Evolutionary conservation across 257 asterid genomes (phyloP).

Genomic region (Fraxinus anomala): DNA sequence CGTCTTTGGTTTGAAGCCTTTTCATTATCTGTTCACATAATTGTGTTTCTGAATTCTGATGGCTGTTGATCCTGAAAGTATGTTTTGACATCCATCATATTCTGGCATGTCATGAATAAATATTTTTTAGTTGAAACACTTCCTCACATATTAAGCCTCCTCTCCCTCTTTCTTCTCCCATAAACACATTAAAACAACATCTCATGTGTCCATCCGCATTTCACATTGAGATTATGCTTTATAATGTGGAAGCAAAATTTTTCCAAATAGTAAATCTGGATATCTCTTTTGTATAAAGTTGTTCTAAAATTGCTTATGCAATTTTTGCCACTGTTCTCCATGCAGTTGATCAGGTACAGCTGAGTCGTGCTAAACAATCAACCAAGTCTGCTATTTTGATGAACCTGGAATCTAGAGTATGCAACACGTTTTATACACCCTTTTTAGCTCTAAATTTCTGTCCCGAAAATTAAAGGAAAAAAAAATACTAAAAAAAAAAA

Average conservation of each 20-base stretch:
- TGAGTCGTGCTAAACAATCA: conserved; percentile 82
- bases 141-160: not conserved
- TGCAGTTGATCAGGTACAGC: conserved; percentile 69
- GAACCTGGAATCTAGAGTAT: conserved; percentile 96
- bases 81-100: not conserved
- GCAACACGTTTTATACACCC: conserved; percentile 18
- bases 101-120: not conserved
- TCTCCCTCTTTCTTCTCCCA: not conserved
- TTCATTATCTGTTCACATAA: conserved; percentile 5
- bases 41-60: conserved; percentile 10
- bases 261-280: not conserved
- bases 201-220: not conserved
- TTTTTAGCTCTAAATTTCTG: conserved; percentile 2
- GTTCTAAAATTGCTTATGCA: conserved; percentile 9
- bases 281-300: conserved; percentile 10
- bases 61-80: not conserved
- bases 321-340: conserved; percentile 1
- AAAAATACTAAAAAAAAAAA: not conserved
- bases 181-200: not conserved
- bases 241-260: not conserved
- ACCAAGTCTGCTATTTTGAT: conserved; percentile 89
- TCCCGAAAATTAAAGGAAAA: not conserved
- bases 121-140: not conserved
- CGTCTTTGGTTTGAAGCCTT: conserved; percentile 20
- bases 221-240: not conserved